Conservation (phyloP, 257 asterid species). For the Solanum ossicruentum region DNA sequence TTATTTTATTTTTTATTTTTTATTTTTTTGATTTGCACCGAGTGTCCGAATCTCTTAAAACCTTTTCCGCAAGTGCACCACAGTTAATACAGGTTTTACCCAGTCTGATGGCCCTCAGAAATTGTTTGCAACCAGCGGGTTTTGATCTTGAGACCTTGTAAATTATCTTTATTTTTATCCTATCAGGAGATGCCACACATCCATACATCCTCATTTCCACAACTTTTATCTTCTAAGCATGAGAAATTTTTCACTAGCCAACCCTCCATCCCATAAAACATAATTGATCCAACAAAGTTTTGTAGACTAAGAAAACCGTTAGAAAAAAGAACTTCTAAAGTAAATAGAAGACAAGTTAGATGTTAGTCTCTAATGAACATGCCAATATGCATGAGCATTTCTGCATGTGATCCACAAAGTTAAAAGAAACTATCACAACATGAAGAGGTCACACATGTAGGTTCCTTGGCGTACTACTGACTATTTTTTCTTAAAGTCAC, state of each 20-base stretch:
- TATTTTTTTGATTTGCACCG: too few species aligned
- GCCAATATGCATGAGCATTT: neutral
- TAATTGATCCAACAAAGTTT: neutral
- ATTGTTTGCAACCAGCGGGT: too few species aligned
- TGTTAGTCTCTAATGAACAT: neutral
- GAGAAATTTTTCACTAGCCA: too few species aligned
- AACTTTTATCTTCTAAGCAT: neutral
- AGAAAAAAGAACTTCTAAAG: neutral
- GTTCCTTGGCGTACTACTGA: neutral
- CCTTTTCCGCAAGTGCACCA: too few species aligned
- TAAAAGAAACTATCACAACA: neutral
- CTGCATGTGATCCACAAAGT: neutral
- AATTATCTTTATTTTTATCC: neutral
- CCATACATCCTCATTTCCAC: neutral
- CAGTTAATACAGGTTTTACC: too few species aligned
- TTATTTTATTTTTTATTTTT: neutral
- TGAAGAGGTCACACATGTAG: neutral
- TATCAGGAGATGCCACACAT: neutral
- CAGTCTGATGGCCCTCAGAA: too few species aligned
- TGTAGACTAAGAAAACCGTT: neutral
- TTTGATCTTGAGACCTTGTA: too few species aligned
- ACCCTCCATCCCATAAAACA: neutral
- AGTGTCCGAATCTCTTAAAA: too few species aligned
- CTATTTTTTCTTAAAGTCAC: neutral
- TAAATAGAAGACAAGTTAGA: neutral